Evolutionary conservation across 495 filamentous ascomycete genomes (phyloP), one percentile per base, ranked within the genome.

Genomic region (Annulohypoxylon stygium): DNA sequence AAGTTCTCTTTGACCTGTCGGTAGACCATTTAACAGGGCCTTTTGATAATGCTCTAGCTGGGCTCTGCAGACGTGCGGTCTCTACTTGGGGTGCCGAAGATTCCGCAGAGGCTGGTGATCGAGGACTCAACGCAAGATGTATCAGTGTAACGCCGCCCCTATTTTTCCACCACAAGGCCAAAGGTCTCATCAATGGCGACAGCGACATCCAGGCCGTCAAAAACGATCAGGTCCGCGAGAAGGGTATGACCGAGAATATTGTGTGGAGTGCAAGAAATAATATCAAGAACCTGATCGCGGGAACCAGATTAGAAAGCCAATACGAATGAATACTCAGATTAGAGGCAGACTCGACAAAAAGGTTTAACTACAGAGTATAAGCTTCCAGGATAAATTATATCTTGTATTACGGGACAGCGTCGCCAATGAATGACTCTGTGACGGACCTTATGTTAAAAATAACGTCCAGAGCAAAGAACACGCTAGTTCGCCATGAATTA

Each of bases 231-330:
- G 51, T 81, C 10, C 75, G 82, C 60, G 77, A 76, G 69, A 83
- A 80, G 55, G 82, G 77, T 4, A 78, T 64, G 66, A 84, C 84
- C 12, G 78, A 83, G 62, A 84, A 85, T 63, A 78, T 88, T 10
- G 78, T 84, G 57, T 85, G 83, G 65, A 88, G 86, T 71, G 82
- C 82, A 23, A 81, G 86, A 78, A 75, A 85, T 69, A 88, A 88
- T 18, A 64, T 75, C 37, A 64, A 33, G 51, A 74, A 79, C 33
- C 63, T 77, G 59, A 66, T 77, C 39, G 63, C 67, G 25, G 67
- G 72, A 8, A 47, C 65, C 14, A 30, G 43, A 18, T 70, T 75
- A 64, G 76, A 78, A 45, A 64, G 65, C 23, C 69, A 74, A 12
- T 77, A 61, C 26, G 70, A 75, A 37, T 71, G 55, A 26, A 36